Evolutionary conservation across 2,329 filamentous ascomycete genomes (phyloP).

Genomic region (Penicillium verrucosum): DNA sequence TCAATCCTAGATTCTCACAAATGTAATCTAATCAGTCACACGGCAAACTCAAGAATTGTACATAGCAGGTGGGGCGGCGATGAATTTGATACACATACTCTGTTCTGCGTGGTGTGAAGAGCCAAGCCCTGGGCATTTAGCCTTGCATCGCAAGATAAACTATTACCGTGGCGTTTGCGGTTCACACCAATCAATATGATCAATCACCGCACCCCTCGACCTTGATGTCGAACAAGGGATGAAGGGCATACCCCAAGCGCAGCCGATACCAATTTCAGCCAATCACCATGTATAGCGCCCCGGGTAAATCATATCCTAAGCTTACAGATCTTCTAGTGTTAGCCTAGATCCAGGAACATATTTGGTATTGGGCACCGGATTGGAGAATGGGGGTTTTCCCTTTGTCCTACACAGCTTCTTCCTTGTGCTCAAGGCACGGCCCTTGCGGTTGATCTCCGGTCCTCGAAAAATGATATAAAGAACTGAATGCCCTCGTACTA

Average conservation of each 20-base stretch:
- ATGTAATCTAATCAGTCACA: conserved; percentile 1
- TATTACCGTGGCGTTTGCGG: conserved; percentile 18
- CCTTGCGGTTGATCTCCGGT: conserved; percentile 17
- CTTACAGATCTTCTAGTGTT: background rate
- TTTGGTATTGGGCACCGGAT: background rate
- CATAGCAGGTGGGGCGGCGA: background rate
- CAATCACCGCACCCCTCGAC: conserved; percentile 12
- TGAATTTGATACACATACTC: background rate
- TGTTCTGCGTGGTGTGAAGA: background rate
- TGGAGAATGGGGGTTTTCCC: background rate
- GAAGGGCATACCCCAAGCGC: conserved; percentile 13
- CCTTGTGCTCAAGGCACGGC: conserved; percentile 6
- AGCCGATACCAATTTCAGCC: conserved; percentile 1
- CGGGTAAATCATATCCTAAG: background rate
- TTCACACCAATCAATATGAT: conserved; percentile 14
- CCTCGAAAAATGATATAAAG: conserved; percentile 4
- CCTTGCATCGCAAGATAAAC: conserved; percentile 21
- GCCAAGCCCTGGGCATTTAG: conserved; percentile 6
- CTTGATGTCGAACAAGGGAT: conserved; percentile 19
- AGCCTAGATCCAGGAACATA: conserved; percentile 8
- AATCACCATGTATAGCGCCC: conserved; percentile 4
- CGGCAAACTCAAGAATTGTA: background rate
- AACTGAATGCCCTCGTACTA: background rate
- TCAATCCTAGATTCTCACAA: background rate
- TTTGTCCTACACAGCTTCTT: conserved; percentile 15